Percentiles rank a stretch among this genome's conserved stretches.
Evolutionary conservation across 176 grass and related monocot species (phyloP).

Genomic region (Oryza coarctata): DNA sequence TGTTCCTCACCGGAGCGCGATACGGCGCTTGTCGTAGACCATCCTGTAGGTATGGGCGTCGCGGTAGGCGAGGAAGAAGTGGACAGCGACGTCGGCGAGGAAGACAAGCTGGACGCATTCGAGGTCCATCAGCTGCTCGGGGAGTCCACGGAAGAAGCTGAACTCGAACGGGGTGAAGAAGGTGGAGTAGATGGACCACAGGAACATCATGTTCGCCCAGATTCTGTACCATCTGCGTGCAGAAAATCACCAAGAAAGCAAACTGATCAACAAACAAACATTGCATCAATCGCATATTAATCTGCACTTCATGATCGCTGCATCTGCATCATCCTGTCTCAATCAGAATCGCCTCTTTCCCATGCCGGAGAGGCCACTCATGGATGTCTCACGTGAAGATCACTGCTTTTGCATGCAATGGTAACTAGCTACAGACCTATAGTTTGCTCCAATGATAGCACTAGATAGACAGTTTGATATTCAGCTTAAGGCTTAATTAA

Average conservation of each 20-base stretch:
- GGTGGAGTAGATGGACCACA: conserved; percentile 84
- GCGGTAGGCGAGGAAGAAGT: conserved; percentile 75
- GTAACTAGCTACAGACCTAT: not conserved
- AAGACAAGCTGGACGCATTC: conserved; percentile 83
- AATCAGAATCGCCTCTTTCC: not conserved
- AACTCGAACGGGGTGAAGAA: conserved; percentile 92
- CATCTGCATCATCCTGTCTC: not conserved
- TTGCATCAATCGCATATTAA: not conserved
- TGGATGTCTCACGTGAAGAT: conserved; percentile 2
- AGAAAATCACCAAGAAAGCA: not conserved
- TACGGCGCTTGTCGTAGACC: conserved; percentile 57
- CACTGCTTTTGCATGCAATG: conserved; percentile 3
- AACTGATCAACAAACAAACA: not conserved
- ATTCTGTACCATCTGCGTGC: conserved; percentile 61
- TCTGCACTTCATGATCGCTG: not conserved
- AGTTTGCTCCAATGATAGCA: not conserved
- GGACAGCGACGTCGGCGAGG: conserved; percentile 66
- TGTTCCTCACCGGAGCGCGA: conserved; percentile 52
- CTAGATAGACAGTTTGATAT: not conserved
- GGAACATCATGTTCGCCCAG: conserved; percentile 62
- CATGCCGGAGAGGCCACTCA: conserved; percentile 2
- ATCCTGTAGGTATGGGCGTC: conserved; percentile 68
- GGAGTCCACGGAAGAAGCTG: conserved; percentile 77
- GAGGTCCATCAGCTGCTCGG: conserved; percentile 56
- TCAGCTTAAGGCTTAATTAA: not conserved